Percentiles rank a stretch among this genome's conserved stretches.
These are phyloP conservation scores for Hymenoscyphus fructigenus DNA, from an alignment of 2,329 filamentous ascomycete genomes.

Conservation along the genomic window DNA sequence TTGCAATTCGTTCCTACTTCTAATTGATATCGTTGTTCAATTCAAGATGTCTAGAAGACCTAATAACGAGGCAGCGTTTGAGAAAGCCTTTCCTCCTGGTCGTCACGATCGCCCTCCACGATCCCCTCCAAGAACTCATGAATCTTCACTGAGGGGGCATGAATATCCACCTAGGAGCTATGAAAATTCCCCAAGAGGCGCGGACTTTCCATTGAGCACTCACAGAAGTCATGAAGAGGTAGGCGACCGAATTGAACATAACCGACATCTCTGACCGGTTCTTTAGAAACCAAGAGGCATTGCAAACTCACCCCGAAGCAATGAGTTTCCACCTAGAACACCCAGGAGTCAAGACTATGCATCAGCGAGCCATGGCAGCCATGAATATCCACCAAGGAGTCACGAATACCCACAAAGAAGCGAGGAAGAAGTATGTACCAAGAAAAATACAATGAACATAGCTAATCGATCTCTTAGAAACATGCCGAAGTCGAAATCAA, in stretches of 20 bases:
- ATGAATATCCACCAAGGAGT: not conserved
- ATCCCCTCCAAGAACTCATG: not conserved
- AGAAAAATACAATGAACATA: not conserved
- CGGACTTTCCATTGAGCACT: not conserved
- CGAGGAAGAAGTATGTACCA: constrained; percentile 17
- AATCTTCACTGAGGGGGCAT: too few relatives aligned
- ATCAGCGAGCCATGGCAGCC: not conserved
- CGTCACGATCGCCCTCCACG: not conserved
- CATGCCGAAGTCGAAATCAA: constrained; percentile 38
- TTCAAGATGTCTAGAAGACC: not conserved
- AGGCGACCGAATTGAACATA: not conserved
- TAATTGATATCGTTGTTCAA: not conserved
- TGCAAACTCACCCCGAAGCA: not conserved
- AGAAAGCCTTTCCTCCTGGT: not conserved
- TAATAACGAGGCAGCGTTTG: not conserved
- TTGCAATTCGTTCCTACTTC: not conserved
- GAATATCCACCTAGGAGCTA: not conserved
- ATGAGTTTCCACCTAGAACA: not conserved
- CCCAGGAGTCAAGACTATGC: not conserved
- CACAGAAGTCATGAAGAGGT: not conserved
- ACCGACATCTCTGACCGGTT: not conserved
- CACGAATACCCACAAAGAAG: not conserved
- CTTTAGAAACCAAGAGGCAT: not conserved
- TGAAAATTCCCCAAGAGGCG: not conserved
- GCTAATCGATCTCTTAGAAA: constrained; percentile 24